A percentile compares a stretch with the other conserved stretches of the same genome.
Conservation (phyloP, 257 asterid genomes). For the Striga asiatica region DNA sequence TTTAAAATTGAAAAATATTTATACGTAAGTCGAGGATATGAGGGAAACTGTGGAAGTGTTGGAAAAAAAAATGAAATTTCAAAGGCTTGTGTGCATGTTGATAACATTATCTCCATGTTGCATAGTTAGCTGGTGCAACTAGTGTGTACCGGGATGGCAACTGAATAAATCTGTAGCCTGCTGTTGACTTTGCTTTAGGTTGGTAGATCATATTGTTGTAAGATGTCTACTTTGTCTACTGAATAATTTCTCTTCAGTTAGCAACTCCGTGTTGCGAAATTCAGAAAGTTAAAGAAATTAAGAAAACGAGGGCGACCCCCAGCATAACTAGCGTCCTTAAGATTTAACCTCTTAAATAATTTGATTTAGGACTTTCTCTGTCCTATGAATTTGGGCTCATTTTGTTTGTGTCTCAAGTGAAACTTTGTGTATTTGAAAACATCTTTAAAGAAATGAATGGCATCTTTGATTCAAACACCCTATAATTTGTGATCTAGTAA, state of each 20-base stretch:
- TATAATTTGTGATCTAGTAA: too few species aligned
- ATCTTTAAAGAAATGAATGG: too few species aligned
- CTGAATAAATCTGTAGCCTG: background rate
- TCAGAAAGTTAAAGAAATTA: background rate
- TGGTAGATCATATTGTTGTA: background rate
- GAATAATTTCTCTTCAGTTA: background rate
- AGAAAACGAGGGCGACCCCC: background rate
- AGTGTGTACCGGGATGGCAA: background rate
- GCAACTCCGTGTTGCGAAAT: background rate
- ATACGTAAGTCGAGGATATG: background rate
- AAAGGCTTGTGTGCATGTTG: background rate
- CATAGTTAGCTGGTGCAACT: background rate
- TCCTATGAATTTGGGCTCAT: too few species aligned
- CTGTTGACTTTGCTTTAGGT: background rate
- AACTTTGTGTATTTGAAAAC: too few species aligned
- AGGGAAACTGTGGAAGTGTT: background rate
- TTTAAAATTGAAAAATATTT: background rate
- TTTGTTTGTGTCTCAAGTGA: too few species aligned
- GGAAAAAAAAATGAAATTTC: background rate
- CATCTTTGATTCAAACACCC: too few species aligned
- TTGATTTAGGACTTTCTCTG: too few species aligned
- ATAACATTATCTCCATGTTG: background rate
- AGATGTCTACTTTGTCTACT: background rate
- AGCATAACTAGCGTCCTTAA: too few species aligned
- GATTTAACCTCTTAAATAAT: too few species aligned